Conservation (phyloP, 2,329 filamentous ascomycete species). For the Aquanectria penicillioides region DNA sequence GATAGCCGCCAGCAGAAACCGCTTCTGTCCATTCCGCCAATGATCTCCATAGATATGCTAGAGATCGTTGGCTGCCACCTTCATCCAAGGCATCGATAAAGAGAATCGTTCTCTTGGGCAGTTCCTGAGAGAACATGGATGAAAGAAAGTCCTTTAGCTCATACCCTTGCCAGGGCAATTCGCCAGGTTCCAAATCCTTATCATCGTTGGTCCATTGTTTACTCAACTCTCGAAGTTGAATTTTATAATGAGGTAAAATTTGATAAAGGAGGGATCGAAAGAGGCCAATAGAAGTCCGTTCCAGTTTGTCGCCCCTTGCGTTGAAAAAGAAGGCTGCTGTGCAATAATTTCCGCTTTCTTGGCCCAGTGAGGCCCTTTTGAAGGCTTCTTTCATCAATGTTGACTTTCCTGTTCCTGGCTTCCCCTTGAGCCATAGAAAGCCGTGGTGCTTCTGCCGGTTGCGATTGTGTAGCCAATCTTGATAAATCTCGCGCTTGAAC, state of each 20-base stretch:
- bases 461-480: conserved; percentile 1
- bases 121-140: not conserved
- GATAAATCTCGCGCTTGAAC: conserved; percentile 4
- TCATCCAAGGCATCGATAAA: conserved; percentile 30
- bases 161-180: not conserved
- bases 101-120: not conserved
- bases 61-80: not conserved
- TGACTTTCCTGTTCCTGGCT: no score
- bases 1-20: not conserved
- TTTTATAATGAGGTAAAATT: not conserved
- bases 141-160: conserved; percentile 7
- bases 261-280: conserved; percentile 16
- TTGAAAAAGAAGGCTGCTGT: conserved; percentile 23
- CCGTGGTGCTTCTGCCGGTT: conserved; percentile 33
- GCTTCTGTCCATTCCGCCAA: not conserved
- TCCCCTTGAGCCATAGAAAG: conserved; percentile 58
- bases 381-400: no score
- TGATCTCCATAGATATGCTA: conserved; percentile 15
- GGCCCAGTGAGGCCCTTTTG: no score
- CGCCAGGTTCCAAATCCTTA: not conserved
- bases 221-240: not conserved
- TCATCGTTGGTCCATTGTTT: not conserved
- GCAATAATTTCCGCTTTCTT: not conserved
- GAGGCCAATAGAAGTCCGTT: not conserved
- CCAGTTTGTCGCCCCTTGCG: not conserved